A percentile compares a stretch with the other conserved stretches of the same genome.
These are phyloP conservation scores for Solanum gracilifrons DNA, from an alignment of 257 asterid genomes.

Conservation along the genomic window DNA sequence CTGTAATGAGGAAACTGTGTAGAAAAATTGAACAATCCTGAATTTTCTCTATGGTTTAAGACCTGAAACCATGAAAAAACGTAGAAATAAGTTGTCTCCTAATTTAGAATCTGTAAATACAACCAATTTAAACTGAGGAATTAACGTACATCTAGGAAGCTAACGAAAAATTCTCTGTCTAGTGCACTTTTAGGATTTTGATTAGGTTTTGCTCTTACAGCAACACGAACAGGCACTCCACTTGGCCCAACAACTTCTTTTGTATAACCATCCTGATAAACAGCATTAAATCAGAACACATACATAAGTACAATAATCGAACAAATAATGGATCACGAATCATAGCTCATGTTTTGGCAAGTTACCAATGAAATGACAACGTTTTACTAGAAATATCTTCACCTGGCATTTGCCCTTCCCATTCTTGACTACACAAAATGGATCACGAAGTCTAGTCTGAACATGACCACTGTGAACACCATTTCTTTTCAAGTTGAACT, in stretches of 20 bases:
- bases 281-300: neutral
- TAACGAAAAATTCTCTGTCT: slow-evolving; percentile 40
- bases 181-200: slow-evolving; percentile 24
- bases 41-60: slow-evolving; percentile 34
- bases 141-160: slow-evolving; percentile 59
- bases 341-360: neutral
- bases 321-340: neutral
- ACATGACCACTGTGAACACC: slow-evolving; percentile 85
- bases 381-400: neutral
- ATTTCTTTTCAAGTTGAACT: slow-evolving; percentile 32
- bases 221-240: slow-evolving; percentile 64
- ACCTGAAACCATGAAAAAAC: slow-evolving; percentile 34
- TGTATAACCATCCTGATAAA: slow-evolving; percentile 67
- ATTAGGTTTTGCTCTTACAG: slow-evolving; percentile 68
- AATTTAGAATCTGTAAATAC: neutral
- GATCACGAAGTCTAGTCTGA: slow-evolving; percentile 61
- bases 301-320: neutral
- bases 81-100: neutral
- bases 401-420: slow-evolving; percentile 76
- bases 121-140: neutral
- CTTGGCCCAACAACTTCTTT: slow-evolving; percentile 30
- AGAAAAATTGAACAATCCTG: slow-evolving; percentile 58
- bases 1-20: slow-evolving; percentile 45
- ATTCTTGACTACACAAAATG: slow-evolving; percentile 53
- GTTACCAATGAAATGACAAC: neutral